phyloP scores from a whole-genome alignment of 495 filamentous ascomycete species.

The Wilcoxina mikolae region DNA sequence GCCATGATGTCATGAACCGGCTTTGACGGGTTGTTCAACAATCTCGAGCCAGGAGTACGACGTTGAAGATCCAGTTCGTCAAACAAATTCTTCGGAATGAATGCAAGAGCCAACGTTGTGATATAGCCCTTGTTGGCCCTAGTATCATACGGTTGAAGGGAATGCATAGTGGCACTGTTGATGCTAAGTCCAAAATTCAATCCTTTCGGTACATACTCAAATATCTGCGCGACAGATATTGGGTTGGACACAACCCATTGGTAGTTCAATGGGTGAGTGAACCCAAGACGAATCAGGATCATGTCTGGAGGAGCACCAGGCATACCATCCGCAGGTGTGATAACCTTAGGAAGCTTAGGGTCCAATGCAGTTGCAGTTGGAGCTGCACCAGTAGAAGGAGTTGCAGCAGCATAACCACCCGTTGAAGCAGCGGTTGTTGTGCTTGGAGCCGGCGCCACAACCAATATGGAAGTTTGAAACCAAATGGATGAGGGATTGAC shows the following conservation, averaged over 20 bases:
- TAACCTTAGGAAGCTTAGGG: conserved; percentile 49
- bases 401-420: conserved; percentile 15
- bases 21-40: conserved; percentile 54
- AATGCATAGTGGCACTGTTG: conserved; percentile 48
- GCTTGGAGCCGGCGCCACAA: conserved; percentile 15
- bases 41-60: conserved; percentile 46
- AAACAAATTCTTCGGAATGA: conserved; percentile 53
- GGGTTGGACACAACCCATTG: conserved; percentile 55
- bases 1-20: conserved; percentile 53
- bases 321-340: conserved; percentile 42
- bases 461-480: conserved; percentile 5
- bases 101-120: conserved; percentile 64
- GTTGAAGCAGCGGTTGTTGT: conserved; percentile 14
- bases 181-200: conserved; percentile 51
- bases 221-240: conserved; percentile 71
- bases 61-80: conserved; percentile 48
- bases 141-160: conserved; percentile 67
- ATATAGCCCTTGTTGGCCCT: conserved; percentile 54
- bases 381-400: conserved; percentile 26
- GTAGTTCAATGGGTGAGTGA: conserved; percentile 66
- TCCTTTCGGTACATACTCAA: conserved; percentile 60
- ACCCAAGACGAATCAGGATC: conserved; percentile 64
- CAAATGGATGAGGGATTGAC: conserved; percentile 15
- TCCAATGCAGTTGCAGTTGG: conserved; percentile 14
- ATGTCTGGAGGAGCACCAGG: conserved; percentile 43